These are phyloP conservation scores for Pluteus cervinus DNA, from an alignment of 768 basidiomycete genomes.

Conservation along the genomic window DNA sequence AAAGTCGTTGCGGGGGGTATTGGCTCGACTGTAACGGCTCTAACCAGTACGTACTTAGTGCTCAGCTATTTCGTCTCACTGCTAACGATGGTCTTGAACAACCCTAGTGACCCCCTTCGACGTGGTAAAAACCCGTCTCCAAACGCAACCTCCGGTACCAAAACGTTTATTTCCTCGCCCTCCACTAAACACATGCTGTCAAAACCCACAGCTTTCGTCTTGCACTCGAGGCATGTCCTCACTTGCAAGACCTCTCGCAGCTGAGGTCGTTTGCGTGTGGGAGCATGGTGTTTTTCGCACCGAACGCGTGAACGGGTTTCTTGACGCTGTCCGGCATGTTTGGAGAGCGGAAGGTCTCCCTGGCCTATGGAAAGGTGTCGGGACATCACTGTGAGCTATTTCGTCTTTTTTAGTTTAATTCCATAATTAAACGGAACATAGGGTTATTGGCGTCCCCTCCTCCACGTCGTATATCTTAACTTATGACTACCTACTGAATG, in stretches of 20 bases:
- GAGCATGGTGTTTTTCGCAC: slow-evolving; percentile 63
- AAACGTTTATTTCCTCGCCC: slow-evolving; percentile 47
- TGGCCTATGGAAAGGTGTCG: slow-evolving; percentile 94
- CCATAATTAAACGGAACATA: slow-evolving; percentile 22
- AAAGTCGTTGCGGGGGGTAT: slow-evolving; percentile 76
- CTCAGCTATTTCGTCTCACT: not conserved
- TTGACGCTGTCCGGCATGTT: slow-evolving; percentile 78
- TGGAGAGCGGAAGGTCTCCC: slow-evolving; percentile 73
- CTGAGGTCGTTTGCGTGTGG: slow-evolving; percentile 76
- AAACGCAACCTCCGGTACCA: slow-evolving; percentile 72
- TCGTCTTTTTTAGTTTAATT: not conserved
- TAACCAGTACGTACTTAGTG: slow-evolving; percentile 56
- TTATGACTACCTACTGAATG: slow-evolving; percentile 80
- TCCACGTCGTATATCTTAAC: slow-evolving; percentile 93
- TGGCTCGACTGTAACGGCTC: slow-evolving; percentile 74
- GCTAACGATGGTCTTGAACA: not conserved
- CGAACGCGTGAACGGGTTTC: slow-evolving; percentile 79
- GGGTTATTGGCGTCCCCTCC: slow-evolving; percentile 87
- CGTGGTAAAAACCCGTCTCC: slow-evolving; percentile 93
- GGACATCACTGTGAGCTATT: slow-evolving; percentile 73
- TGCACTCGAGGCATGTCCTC: slow-evolving; percentile 81
- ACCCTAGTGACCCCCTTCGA: slow-evolving; percentile 96
- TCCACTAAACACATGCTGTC: slow-evolving; percentile 61
- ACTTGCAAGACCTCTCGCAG: slow-evolving; percentile 45
- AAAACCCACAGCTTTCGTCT: slow-evolving; percentile 44